Evolutionary conservation across 257 asterid genomes (phyloP).

Genomic region (Solanum corneliomulleri): DNA sequence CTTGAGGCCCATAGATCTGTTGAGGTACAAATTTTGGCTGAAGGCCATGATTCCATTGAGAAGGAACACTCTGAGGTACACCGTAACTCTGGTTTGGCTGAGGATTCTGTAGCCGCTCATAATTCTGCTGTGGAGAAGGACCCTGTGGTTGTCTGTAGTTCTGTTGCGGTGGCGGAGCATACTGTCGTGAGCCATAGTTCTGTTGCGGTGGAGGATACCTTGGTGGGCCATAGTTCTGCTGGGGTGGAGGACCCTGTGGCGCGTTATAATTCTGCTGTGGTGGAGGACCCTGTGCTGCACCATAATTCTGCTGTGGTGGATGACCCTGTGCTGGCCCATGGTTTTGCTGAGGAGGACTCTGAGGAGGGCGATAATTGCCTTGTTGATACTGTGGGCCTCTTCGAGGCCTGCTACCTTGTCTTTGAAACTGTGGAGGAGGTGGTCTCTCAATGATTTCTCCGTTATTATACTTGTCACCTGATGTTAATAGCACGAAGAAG

Average conservation of each 20-base stretch:
- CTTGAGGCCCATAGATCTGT: conserved; percentile 10
- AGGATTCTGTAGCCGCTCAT: conserved; percentile 1
- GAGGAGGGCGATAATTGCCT: conserved; percentile 3
- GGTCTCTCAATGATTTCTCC: conserved; percentile 86
- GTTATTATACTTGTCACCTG: conserved; percentile 89
- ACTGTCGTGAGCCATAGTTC: conserved; percentile 3
- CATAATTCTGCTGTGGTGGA: background rate
- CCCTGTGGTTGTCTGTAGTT: conserved; percentile 5
- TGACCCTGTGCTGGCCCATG: background rate
- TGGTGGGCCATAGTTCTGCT: conserved; percentile 12
- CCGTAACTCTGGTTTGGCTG: conserved; percentile 8
- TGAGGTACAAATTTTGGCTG: conserved; percentile 11
- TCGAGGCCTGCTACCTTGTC: conserved; percentile 30
- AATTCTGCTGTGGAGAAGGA: conserved; percentile 9
- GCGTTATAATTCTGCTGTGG: conserved; percentile 7
- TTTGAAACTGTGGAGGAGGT: conserved; percentile 60
- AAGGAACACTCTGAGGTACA: conserved; percentile 19
- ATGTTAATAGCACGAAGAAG: background rate
- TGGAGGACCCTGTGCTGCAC: background rate
- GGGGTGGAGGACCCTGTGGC: conserved; percentile 9
- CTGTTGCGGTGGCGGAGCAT: conserved; percentile 4
- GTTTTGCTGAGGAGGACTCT: background rate
- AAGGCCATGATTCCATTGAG: conserved; percentile 25
- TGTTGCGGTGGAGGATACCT: conserved; percentile 10
- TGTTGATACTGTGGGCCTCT: conserved; percentile 4